Conservation (phyloP, 1,284 basidiomycete genomes). For the Inonotus hispidus region DNA sequence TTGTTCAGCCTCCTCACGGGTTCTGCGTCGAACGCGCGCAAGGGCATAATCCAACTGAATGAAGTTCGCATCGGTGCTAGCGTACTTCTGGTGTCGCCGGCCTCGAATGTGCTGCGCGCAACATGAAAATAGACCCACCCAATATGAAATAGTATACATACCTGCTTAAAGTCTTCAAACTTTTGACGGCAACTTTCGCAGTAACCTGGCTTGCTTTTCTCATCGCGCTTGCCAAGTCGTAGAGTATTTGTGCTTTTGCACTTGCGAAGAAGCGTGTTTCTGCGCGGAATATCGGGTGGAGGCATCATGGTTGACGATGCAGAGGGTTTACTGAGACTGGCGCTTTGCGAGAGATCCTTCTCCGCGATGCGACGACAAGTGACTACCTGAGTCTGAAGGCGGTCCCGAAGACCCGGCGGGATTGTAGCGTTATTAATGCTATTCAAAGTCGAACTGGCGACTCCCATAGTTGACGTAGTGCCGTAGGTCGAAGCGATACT, state of each 20-base stretch:
- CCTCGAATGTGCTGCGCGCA: constrained; percentile 67
- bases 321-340: constrained; percentile 29
- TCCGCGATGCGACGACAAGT: constrained; percentile 50
- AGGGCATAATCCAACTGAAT: constrained; percentile 78
- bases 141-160: constrained; percentile 34
- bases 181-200: constrained; percentile 95
- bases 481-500: constrained; percentile 85
- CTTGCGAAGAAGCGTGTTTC: constrained; percentile 51
- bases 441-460: constrained; percentile 38
- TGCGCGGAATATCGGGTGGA: constrained; percentile 50
- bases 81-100: constrained; percentile 84
- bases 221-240: constrained; percentile 69
- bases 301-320: constrained; percentile 52
- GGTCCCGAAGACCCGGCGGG: constrained; percentile 48
- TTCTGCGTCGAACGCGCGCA: constrained; percentile 64
- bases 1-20: constrained; percentile 37
- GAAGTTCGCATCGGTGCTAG: constrained; percentile 78
- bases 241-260: constrained; percentile 76
- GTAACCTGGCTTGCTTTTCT: constrained; percentile 90
- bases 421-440: constrained; percentile 33
- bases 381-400: constrained; percentile 56
- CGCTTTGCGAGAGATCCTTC: constrained; percentile 25
- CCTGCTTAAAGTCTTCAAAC: constrained; percentile 85
- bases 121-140: constrained; percentile 5
- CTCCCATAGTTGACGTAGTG: constrained; percentile 68